Evolutionary conservation across 345 rosid species (phyloP).

Genomic region (Salix exigua): DNA sequence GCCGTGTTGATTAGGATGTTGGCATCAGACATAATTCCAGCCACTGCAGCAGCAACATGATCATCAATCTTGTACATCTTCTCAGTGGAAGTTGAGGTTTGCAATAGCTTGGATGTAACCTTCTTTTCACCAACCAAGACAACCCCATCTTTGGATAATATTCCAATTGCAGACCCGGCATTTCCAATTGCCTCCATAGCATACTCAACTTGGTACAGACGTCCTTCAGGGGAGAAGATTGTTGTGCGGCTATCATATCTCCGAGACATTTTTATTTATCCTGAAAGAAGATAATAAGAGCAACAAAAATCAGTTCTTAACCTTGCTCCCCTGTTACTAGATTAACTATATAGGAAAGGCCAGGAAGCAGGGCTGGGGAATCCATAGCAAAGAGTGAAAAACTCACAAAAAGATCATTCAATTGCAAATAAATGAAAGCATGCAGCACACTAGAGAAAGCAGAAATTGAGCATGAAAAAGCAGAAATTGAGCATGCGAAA

Average conservation of each 20-base stretch:
- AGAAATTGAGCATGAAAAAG: too few species aligned
- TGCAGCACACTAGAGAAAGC: neutral
- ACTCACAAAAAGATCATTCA: neutral
- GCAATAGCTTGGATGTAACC: conserved; percentile 93
- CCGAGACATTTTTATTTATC: conserved; percentile 58
- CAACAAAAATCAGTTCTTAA: neutral
- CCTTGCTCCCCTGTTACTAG: neutral
- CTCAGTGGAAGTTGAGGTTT: conserved; percentile 83
- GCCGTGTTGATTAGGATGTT: conserved; percentile 94
- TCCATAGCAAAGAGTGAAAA: neutral
- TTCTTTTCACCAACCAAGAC: conserved; percentile 94
- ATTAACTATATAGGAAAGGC: neutral
- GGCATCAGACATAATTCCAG: conserved; percentile 98
- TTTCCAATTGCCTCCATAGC: conserved; percentile 99
- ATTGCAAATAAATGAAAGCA: neutral
- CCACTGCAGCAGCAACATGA: conserved; percentile 93
- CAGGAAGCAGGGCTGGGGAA: neutral
- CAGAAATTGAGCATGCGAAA: neutral
- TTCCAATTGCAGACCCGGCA: conserved; percentile 91
- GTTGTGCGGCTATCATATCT: conserved; percentile 99
- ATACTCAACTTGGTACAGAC: conserved; percentile 96
- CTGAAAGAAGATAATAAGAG: neutral
- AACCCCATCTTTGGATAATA: conserved; percentile 84
- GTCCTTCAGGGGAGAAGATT: conserved; percentile 98
- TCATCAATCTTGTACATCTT: conserved; percentile 99